phyloP scores from a whole-genome alignment of 164 flowering plant genomes.

The Chimonanthus salicifolius region DNA sequence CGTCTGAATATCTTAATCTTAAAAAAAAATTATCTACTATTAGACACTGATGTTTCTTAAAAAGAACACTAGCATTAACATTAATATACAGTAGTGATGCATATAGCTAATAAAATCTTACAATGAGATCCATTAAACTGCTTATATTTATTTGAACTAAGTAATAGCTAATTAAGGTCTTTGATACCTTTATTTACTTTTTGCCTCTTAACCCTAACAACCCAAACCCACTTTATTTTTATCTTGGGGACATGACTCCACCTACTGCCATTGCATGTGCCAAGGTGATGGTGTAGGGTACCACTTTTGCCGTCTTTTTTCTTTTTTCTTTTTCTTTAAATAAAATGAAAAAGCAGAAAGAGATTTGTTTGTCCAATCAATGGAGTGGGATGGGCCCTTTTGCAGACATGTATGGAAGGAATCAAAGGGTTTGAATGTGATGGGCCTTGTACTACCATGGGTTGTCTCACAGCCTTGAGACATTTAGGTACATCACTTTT shows the following conservation, averaged over 20 bases:
- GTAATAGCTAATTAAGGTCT: not conserved
- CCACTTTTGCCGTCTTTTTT: not conserved
- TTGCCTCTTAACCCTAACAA: not conserved
- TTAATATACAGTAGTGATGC: too few species aligned
- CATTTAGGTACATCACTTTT: slow-evolving; percentile 8
- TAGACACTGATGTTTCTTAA: too few species aligned
- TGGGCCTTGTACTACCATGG: slow-evolving; percentile 19
- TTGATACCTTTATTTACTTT: not conserved
- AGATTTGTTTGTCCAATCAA: slow-evolving; percentile 3
- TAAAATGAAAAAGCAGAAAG: not conserved
- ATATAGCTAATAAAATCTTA: not conserved
- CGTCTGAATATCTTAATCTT: too few species aligned
- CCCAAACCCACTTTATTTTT: not conserved
- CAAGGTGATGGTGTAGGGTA: not conserved
- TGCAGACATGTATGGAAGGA: slow-evolving; percentile 24
- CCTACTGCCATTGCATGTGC: not conserved
- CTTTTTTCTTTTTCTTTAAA: not conserved
- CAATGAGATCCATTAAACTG: not conserved
- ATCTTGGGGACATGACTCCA: not conserved
- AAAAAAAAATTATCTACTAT: too few species aligned
- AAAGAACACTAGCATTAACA: too few species aligned
- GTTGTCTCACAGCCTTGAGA: slow-evolving; percentile 30
- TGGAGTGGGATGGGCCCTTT: slow-evolving; percentile 27
- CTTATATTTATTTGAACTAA: not conserved
- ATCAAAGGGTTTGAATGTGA: slow-evolving; percentile 24